phyloP scores from a whole-genome alignment of 176 grass and related monocot species.

The Carex myosuroides region DNA sequence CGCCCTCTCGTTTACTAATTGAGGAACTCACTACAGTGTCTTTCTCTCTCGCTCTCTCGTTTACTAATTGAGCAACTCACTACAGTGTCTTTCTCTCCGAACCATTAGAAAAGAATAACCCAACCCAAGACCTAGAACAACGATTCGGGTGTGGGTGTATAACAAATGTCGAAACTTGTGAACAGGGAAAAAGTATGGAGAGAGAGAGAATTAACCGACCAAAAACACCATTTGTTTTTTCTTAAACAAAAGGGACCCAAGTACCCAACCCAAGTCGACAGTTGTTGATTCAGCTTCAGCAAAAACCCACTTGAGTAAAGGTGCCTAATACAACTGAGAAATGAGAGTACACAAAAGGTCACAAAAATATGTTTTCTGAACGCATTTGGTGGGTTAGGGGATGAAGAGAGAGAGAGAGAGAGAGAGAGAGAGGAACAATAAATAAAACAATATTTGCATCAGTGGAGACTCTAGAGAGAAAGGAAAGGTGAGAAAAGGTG shows the following conservation, averaged over 20 bases:
- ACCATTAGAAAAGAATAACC: not conserved
- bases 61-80: not conserved
- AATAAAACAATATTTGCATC: conserved; percentile 10
- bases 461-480: not conserved
- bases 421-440: not conserved
- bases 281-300: conserved; percentile 13
- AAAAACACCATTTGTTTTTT: not conserved
- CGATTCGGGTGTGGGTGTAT: not conserved
- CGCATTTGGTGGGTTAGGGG: conserved; percentile 2
- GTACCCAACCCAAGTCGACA: not conserved
- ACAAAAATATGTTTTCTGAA: conserved; percentile 10
- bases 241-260: not conserved
- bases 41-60: not conserved
- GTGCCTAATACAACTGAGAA: not conserved
- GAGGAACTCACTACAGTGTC: not conserved
- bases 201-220: not conserved
- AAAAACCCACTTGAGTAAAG: conserved; percentile 12
- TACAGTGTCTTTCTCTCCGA: not conserved
- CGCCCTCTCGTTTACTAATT: not conserved
- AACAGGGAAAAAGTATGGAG: not conserved
- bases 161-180: not conserved
- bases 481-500: conserved; percentile 4
- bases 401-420: not conserved
- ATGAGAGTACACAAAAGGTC: conserved; percentile 16
- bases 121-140: not conserved